Evolutionary conservation across 257 asterid genomes (phyloP).

Genomic region (Avicennia marina): DNA sequence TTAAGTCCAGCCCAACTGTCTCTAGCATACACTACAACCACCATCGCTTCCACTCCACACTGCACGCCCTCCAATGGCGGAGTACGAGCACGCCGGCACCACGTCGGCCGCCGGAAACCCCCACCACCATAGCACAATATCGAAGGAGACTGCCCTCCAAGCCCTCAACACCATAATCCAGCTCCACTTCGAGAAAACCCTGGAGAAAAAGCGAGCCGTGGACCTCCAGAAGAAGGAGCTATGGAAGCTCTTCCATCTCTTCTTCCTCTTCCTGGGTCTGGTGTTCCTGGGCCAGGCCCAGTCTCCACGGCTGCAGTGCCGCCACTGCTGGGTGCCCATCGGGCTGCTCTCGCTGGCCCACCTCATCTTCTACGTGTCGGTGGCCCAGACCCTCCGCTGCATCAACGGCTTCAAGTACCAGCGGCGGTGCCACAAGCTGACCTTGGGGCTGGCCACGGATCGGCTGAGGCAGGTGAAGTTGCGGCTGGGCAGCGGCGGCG

Average conservation of each 20-base stretch:
- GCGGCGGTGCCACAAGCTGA: conserved; percentile 88
- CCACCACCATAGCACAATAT: conserved; percentile 40
- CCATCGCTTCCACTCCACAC: too few relatives aligned
- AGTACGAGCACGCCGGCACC: conserved; percentile 41
- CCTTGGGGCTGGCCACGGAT: conserved; percentile 88
- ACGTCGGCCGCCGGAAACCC: conserved; percentile 20
- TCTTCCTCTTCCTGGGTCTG: conserved; percentile 69
- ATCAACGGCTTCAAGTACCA: conserved; percentile 95
- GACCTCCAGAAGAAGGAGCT: conserved; percentile 87
- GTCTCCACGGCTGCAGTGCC: conserved; percentile 62
- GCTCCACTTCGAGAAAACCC: conserved; percentile 96
- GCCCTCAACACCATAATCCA: conserved; percentile 89
- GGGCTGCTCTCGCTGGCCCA: conserved; percentile 80
- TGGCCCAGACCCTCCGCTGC: conserved; percentile 89
- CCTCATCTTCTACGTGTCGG: conserved; percentile 81
- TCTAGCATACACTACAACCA: too few relatives aligned
- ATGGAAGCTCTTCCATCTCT: conserved; percentile 78
- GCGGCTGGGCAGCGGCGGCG: too few relatives aligned
- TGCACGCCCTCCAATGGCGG: conserved; percentile 53
- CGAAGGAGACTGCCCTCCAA: conserved; percentile 76
- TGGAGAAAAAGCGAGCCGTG: conserved; percentile 76
- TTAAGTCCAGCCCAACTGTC: too few relatives aligned
- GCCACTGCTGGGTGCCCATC: conserved; percentile 92
- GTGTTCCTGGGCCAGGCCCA: conserved; percentile 53
- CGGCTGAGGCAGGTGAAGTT: conserved; percentile 23